A percentile compares a stretch with the other conserved stretches of the same genome.
Conservation (phyloP, 2,329 filamentous ascomycete genomes). For the Blumeriella jaapii region DNA sequence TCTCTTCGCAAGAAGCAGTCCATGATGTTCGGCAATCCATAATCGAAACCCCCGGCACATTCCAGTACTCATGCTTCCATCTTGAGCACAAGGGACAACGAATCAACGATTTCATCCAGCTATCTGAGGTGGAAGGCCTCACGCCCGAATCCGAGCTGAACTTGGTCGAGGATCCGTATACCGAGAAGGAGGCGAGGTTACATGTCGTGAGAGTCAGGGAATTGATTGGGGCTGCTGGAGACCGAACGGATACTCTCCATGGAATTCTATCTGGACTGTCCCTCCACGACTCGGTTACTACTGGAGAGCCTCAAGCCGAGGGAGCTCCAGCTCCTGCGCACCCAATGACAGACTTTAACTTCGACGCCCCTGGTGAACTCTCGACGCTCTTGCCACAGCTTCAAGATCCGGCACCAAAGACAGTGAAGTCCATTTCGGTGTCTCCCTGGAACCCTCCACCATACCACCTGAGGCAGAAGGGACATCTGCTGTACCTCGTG, state of each 20-base stretch:
- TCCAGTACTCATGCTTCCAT: conserved; percentile 98
- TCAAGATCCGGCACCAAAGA: conserved; percentile 66
- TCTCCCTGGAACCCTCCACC: conserved; percentile 96
- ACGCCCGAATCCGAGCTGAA: conserved; percentile 65
- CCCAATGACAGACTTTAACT: conserved; percentile 62
- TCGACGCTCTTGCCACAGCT: conserved; percentile 59
- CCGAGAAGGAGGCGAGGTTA: conserved; percentile 94
- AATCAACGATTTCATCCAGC: conserved; percentile 89
- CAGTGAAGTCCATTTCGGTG: conserved; percentile 76
- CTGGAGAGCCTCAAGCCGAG: conserved; percentile 27
- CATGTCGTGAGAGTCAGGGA: conserved; percentile 86
- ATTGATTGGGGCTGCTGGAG: conserved; percentile 81
- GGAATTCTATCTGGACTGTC: conserved; percentile 78
- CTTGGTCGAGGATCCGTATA: conserved; percentile 90
- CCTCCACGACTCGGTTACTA: conserved; percentile 65
- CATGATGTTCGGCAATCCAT: conserved; percentile 96
- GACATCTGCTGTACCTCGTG: conserved; percentile 83
- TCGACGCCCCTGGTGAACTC: conserved; percentile 56
- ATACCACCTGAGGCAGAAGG: conserved; percentile 78
- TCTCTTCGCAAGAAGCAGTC: conserved; percentile 87
- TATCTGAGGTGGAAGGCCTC: conserved; percentile 79
- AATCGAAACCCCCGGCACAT: conserved; percentile 82
- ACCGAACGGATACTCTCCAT: conserved; percentile 77
- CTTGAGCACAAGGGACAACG: conserved; percentile 80
- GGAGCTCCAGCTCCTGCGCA: conserved; percentile 34